Evolutionary conservation across 805 yeast genomes (phyloP), one percentile per base, ranked within the genome.

Genomic region (Kodamaea kakaduensis): DNA sequence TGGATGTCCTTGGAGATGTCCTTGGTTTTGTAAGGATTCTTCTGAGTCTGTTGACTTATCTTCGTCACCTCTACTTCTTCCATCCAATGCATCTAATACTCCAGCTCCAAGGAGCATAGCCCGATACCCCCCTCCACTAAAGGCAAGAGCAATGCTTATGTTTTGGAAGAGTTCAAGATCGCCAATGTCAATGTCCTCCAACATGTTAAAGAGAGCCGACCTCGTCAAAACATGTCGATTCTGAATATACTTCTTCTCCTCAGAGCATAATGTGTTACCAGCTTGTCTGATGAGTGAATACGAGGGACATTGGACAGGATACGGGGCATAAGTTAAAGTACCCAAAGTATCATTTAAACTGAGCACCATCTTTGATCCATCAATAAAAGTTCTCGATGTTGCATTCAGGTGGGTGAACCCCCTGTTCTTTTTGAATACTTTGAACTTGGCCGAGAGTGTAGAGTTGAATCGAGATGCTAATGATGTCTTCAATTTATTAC

Each of bases 71-170:
- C 17, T 9, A 15, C 7, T 14, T 12, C 29, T 15, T 12, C 13
- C 7, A 45, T 78, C 84, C 31, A 69, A 56, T 0, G 81, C 81
- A 4, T 68, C 55, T 4, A 78, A 38, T 2, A 67, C 64, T 0
- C 85, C 85, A 0, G 77, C 81, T 0, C 76, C 78, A 12, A 66
- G 61, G 13, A 78, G 48, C 80, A 78, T 75, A 6, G 84, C 72
- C 34, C 84, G 57, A 51, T 75, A 72, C 2, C 77, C 76, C 3
- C 77, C 78, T 1, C 78, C 78, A 9, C 75, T 67, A 4, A 72
- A 37, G 2, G 73, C 65, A 2, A 73, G 42, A 4, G 69, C 71
- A 6, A 71, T 59, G 10, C 37, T 52, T 8, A 48, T 44, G 1
- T 58, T 48, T 37, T 33, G n/a, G n/a, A n/a, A n/a, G n/a, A n/a